Conservation (phyloP, 768 basidiomycete genomes). For the Tulasnella sp. region DNA sequence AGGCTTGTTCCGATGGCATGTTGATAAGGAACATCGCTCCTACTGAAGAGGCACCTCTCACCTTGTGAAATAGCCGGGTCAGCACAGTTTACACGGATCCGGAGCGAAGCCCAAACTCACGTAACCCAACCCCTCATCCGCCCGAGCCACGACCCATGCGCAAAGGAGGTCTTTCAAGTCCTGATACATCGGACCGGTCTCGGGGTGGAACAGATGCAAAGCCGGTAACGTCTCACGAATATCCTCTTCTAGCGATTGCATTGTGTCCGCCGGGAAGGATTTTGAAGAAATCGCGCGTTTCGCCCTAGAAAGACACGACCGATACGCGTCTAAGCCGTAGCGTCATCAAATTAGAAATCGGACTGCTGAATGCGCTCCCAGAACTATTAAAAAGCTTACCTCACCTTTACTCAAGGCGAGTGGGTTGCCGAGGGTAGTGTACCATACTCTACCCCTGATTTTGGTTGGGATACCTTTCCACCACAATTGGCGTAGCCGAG, state of each 20-base stretch:
- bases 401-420: slow-evolving; percentile 73
- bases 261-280: slow-evolving; percentile 50
- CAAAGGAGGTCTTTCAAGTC: slow-evolving; percentile 76
- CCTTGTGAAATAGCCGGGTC: slow-evolving; percentile 7
- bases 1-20: slow-evolving; percentile 61
- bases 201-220: slow-evolving; percentile 67
- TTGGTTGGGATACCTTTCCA: slow-evolving; percentile 83
- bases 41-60: slow-evolving; percentile 29
- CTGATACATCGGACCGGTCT: slow-evolving; percentile 65
- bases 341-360: background rate
- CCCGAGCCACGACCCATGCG: slow-evolving; percentile 80
- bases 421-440: slow-evolving; percentile 71
- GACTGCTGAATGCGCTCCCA: background rate
- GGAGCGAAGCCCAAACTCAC: slow-evolving; percentile 22
- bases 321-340: slow-evolving; percentile 48
- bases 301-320: slow-evolving; percentile 58
- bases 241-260: slow-evolving; percentile 61
- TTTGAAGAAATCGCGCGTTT: slow-evolving; percentile 55
- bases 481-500: slow-evolving; percentile 61
- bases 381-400: background rate
- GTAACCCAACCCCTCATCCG: slow-evolving; percentile 73
- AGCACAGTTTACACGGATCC: no score
- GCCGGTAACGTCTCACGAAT: slow-evolving; percentile 60
- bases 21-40: slow-evolving; percentile 82
- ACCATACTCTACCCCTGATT: slow-evolving; percentile 71